phyloP scores from a whole-genome alignment of 2,329 filamentous ascomycete species.

The Trichoderma guizhouense region DNA sequence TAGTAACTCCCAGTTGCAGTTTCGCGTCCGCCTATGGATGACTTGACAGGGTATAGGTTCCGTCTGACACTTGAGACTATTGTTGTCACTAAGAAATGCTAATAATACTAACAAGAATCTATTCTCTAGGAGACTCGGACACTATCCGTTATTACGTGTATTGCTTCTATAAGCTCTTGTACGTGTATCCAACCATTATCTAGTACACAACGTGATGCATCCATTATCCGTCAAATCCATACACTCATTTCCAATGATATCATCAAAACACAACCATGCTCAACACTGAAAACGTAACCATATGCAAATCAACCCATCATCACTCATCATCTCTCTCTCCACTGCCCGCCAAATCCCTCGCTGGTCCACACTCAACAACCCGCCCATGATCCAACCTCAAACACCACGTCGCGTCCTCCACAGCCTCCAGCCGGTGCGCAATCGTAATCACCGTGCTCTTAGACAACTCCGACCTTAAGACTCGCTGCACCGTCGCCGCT shows the following conservation, averaged over 20 bases:
- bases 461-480: constrained; percentile 53
- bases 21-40: neutral
- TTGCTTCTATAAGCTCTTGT: neutral
- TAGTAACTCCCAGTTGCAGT: neutral
- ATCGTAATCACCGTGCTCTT: constrained; percentile 62
- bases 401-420: constrained; percentile 55
- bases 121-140: neutral
- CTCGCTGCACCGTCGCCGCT: constrained; percentile 54
- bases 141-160: neutral
- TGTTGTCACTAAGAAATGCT: neutral
- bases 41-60: neutral
- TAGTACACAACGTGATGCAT: neutral
- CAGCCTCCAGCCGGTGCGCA: constrained; percentile 62
- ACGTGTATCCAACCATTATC: neutral
- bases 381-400: constrained; percentile 51
- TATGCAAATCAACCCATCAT: neutral
- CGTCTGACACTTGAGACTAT: neutral
- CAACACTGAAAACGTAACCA: neutral
- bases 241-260: neutral
- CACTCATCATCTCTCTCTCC: neutral
- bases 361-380: constrained; percentile 48
- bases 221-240: neutral
- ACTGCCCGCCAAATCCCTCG: constrained; percentile 20
- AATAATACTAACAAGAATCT: neutral
- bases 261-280: neutral